Evolutionary conservation across 2,329 filamentous ascomycete species (phyloP).

Genomic region (Sarocladiaceae sp.): DNA sequence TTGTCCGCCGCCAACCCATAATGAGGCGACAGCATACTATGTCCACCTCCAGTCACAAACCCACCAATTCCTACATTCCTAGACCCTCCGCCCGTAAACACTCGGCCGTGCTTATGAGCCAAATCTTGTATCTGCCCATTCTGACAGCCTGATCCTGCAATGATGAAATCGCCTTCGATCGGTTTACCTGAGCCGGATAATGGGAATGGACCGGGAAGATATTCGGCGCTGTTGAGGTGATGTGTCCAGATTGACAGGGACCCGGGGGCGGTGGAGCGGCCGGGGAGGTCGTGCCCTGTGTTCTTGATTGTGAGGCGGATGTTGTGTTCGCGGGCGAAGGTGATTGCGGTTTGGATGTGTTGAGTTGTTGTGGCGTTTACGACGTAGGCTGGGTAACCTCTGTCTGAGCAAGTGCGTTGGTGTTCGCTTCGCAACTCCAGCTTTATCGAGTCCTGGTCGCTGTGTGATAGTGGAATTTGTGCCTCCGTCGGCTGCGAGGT

Average conservation of each 20-base stretch:
- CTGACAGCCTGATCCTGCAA: conserved; percentile 47
- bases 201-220: conserved; percentile 24
- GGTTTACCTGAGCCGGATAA: conserved; percentile 8
- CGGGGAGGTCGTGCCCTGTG: conserved; percentile 40
- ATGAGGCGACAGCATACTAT: conserved; percentile 41
- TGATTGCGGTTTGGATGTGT: conserved; percentile 29
- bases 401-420: conserved; percentile 24
- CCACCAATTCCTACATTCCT: conserved; percentile 53
- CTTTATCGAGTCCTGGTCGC: neutral
- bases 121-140: conserved; percentile 43
- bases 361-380: conserved; percentile 28
- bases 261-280: conserved; percentile 42
- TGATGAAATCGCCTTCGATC: conserved; percentile 46
- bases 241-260: conserved; percentile 52
- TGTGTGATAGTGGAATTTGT: neutral
- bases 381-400: conserved; percentile 31
- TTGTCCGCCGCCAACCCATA: conserved; percentile 55
- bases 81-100: conserved; percentile 51
- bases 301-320: conserved; percentile 37
- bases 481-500: neutral
- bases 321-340: conserved; percentile 40
- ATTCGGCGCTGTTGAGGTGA: conserved; percentile 25
- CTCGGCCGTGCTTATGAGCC: conserved; percentile 38
- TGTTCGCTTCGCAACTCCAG: neutral
- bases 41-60: conserved; percentile 45